phyloP scores from a whole-genome alignment of 2,329 filamentous ascomycete genomes.

The Botrytis hyacinthi region DNA sequence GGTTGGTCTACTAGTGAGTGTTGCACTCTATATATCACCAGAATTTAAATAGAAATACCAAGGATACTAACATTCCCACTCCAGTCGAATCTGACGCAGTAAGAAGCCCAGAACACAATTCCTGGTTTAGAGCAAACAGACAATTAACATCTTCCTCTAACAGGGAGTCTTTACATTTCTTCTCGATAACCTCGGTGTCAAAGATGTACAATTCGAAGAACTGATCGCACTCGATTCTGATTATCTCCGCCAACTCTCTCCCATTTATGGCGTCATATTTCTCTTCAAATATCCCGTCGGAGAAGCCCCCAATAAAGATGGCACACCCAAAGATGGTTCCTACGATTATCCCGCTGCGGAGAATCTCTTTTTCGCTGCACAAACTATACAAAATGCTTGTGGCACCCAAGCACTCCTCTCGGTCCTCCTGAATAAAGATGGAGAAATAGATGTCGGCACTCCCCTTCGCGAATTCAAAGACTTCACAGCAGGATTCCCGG shows the following conservation, averaged over 20 bases:
- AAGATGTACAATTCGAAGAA: slow-evolving; percentile 95
- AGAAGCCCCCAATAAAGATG: slow-evolving; percentile 54
- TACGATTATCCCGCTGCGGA: slow-evolving; percentile 76
- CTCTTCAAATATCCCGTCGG: slow-evolving; percentile 94
- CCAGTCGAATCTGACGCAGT: slow-evolving; percentile 91
- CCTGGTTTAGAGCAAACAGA: background rate
- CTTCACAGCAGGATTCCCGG: slow-evolving; percentile 66
- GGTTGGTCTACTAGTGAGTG: slow-evolving; percentile 88
- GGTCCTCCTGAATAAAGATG: slow-evolving; percentile 82
- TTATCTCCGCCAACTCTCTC: slow-evolving; percentile 66
- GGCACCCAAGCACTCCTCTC: slow-evolving; percentile 93
- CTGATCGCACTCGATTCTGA: slow-evolving; percentile 83
- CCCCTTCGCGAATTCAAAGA: slow-evolving; percentile 66
- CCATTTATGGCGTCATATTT: slow-evolving; percentile 94
- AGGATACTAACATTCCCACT: slow-evolving; percentile 23
- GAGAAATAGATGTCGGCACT: slow-evolving; percentile 58
- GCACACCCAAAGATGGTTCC: slow-evolving; percentile 70
- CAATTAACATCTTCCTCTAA: slow-evolving; percentile 27
- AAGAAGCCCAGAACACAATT: slow-evolving; percentile 38
- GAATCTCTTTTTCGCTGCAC: slow-evolving; percentile 86
- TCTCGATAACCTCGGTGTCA: slow-evolving; percentile 86
- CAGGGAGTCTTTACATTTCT: slow-evolving; percentile 95
- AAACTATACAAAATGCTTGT: slow-evolving; percentile 98
- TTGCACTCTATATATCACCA: slow-evolving; percentile 15
- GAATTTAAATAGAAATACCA: slow-evolving; percentile 25